Conservation (phyloP, 1,284 basidiomycete species). For the Filobasidium uniguttulatum region DNA sequence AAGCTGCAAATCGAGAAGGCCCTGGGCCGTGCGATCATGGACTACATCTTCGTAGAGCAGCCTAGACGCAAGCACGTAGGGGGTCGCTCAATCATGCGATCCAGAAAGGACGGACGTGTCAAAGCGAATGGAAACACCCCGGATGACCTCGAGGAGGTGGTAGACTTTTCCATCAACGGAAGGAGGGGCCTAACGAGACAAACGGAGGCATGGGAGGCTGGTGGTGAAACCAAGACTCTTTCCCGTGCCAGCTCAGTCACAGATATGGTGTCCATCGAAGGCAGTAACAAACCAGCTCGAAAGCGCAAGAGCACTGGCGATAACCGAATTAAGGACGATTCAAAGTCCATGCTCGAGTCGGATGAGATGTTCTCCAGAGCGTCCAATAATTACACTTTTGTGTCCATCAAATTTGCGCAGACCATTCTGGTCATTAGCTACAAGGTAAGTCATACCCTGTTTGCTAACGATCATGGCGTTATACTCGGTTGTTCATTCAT, state of each 20-base stretch:
- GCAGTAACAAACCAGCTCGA: too few relatives aligned
- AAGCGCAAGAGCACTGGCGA: too few relatives aligned
- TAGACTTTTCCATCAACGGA: background rate
- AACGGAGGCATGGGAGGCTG: background rate
- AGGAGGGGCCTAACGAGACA: background rate
- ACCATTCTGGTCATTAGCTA: constrained; percentile 37
- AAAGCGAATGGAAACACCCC: background rate
- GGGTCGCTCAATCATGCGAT: too few relatives aligned
- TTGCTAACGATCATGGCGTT: too few relatives aligned
- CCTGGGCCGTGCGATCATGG: constrained; percentile 69
- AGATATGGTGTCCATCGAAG: too few relatives aligned
- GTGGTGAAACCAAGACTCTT: background rate
- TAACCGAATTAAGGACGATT: too few relatives aligned
- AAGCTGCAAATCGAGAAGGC: constrained; percentile 72
- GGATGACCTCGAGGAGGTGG: background rate
- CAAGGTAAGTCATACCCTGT: constrained; percentile 32
- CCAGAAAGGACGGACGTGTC: background rate
- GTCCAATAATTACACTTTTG: constrained; percentile 49
- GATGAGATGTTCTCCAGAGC: constrained; percentile 40
- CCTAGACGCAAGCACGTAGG: background rate
- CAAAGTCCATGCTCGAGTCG: constrained; percentile 27
- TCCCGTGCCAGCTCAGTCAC: too few relatives aligned
- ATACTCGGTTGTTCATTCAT: background rate
- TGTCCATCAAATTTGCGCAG: constrained; percentile 62
- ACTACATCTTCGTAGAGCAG: constrained; percentile 56